Conservation (phyloP, 257 asterid genomes). For the Cinchona pubescens region DNA sequence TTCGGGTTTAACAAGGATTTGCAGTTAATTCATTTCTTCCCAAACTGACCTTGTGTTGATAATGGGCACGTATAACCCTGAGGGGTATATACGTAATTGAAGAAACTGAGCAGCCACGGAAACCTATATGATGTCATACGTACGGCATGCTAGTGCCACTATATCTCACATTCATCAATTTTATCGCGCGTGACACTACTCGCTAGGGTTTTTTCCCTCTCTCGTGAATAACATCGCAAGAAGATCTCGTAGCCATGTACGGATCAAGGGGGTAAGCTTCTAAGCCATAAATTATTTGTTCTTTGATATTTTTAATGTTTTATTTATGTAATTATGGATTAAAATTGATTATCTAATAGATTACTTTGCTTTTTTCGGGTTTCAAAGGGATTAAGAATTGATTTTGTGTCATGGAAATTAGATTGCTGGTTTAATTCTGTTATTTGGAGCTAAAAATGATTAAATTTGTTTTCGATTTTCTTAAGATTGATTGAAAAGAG, state of each 20-base stretch:
- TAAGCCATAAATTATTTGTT: not conserved
- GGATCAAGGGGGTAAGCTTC: slow-evolving; percentile 35
- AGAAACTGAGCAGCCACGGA: not conserved
- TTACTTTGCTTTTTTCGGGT: not conserved
- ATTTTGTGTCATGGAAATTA: not conserved
- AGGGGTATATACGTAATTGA: not conserved
- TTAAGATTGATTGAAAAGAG: not conserved
- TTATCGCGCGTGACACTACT: not conserved
- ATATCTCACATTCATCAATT: not conserved
- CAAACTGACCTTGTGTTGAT: not conserved
- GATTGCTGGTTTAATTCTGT: too few relatives aligned
- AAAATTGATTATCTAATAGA: not conserved
- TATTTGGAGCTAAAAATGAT: not conserved
- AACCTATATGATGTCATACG: too few relatives aligned
- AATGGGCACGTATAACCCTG: too few relatives aligned
- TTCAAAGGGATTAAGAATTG: not conserved
- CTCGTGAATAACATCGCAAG: not conserved
- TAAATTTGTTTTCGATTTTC: not conserved
- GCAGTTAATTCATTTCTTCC: not conserved
- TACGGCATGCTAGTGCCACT: too few relatives aligned
- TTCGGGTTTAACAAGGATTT: not conserved
- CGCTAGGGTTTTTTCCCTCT: slow-evolving; percentile 10
- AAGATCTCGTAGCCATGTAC: slow-evolving; percentile 24
- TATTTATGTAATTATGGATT: not conserved
- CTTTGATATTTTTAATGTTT: not conserved